These are phyloP conservation scores for Acanthamoeba culbertsoni DNA, from an alignment of 208 protist species.

Conservation along the genomic window DNA sequence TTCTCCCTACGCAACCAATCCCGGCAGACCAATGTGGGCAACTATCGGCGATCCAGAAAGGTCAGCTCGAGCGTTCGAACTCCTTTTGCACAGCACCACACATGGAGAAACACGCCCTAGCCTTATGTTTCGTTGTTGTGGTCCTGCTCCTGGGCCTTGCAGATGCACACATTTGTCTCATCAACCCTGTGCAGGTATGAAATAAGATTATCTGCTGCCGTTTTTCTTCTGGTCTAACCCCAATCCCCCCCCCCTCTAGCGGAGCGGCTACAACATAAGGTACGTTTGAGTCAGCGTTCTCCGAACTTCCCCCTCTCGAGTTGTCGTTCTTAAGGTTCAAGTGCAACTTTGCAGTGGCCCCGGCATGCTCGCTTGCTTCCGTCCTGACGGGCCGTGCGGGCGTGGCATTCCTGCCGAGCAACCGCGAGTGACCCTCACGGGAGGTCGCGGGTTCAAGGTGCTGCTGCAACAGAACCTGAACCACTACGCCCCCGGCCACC, in stretches of 20 bases:
- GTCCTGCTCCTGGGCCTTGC: no score
- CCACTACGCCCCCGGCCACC: background rate
- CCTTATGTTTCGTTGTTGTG: no score
- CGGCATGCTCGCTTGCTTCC: background rate
- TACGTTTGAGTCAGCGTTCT: background rate
- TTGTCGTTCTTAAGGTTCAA: background rate
- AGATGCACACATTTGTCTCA: background rate
- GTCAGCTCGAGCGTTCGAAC: no score
- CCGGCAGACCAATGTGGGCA: no score
- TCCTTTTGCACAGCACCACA: no score
- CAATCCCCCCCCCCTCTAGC: background rate
- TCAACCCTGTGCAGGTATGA: background rate
- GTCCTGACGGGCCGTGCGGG: background rate
- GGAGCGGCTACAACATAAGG: background rate
- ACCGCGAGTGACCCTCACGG: background rate
- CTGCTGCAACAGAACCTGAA: slow-evolving; percentile 1
- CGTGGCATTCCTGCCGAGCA: background rate
- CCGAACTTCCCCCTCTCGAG: background rate
- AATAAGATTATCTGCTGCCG: no score
- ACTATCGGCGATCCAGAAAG: no score
- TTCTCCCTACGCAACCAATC: no score
- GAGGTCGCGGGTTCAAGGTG: background rate
- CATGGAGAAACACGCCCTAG: no score
- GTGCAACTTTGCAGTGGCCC: background rate
- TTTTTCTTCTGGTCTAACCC: background rate